These are phyloP conservation scores for Umbelopsis isabellina DNA, from an alignment of 192 early-diverging fungal species.

Conservation along the genomic window DNA sequence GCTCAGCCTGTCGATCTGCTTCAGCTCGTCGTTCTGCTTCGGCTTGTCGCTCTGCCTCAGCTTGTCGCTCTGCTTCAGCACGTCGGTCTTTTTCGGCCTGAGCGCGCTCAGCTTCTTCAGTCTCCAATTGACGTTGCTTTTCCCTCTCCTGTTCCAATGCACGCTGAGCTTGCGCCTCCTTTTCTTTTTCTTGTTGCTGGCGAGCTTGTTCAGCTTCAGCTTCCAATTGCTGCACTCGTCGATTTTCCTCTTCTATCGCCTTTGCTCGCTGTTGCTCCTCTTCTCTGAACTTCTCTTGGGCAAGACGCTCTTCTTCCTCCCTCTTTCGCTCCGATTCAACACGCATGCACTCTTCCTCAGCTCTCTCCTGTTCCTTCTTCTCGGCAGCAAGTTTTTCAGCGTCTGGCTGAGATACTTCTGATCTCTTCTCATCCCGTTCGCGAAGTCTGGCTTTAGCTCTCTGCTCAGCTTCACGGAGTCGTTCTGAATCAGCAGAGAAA, in stretches of 20 bases:
- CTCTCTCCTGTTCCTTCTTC: slow-evolving; percentile 28
- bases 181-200: slow-evolving; percentile 26
- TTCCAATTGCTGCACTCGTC: slow-evolving; percentile 30
- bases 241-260: slow-evolving; percentile 44
- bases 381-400: slow-evolving; percentile 24
- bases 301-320: slow-evolving; percentile 14
- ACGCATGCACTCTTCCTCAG: slow-evolving; percentile 18
- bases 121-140: slow-evolving; percentile 31
- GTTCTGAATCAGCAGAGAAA: slow-evolving; percentile 22
- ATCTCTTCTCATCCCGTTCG: slow-evolving; percentile 34
- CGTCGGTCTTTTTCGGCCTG: not conserved
- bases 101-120: slow-evolving; percentile 15
- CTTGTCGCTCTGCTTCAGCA: not conserved
- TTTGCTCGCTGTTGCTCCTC: slow-evolving; percentile 37
- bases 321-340: slow-evolving; percentile 1
- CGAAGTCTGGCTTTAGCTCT: slow-evolving; percentile 41
- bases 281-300: not conserved
- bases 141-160: slow-evolving; percentile 27
- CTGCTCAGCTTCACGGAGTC: slow-evolving; percentile 41
- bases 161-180: slow-evolving; percentile 8
- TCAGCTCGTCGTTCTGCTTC: slow-evolving; percentile 32
- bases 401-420: slow-evolving; percentile 29
- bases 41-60: slow-evolving; percentile 13
- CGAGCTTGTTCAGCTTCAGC: slow-evolving; percentile 24
- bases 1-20: slow-evolving; percentile 37